Evolutionary conservation across 2,329 filamentous ascomycete species (phyloP).

Genomic region (Fusarium subtropicale): DNA sequence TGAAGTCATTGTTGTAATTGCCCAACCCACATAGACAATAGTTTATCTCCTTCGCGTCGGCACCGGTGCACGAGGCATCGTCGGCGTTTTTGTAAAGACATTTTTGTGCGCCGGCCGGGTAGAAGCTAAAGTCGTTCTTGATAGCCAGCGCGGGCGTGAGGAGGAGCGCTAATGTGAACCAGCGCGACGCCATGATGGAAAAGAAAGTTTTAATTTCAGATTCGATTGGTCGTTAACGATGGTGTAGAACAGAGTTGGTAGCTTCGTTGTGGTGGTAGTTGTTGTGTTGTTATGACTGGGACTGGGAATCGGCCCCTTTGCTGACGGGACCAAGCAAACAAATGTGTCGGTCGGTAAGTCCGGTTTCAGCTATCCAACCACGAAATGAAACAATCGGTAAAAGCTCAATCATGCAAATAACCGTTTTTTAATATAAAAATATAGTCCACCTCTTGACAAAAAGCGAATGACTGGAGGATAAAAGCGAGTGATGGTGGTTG

Average conservation of each 20-base stretch:
- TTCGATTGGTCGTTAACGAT: background rate
- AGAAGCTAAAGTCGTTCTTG: slow-evolving; percentile 52
- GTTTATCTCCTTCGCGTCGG: slow-evolving; percentile 57
- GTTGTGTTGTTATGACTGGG: slow-evolving; percentile 3
- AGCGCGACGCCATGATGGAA: slow-evolving; percentile 46
- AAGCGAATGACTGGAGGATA: slow-evolving; percentile 16
- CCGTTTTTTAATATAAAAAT: background rate
- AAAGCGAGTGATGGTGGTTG: slow-evolving; percentile 4
- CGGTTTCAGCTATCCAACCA: slow-evolving; percentile 35
- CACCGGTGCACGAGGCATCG: slow-evolving; percentile 56
- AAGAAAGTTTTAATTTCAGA: background rate
- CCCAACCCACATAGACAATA: slow-evolving; percentile 58
- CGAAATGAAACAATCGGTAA: slow-evolving; percentile 6
- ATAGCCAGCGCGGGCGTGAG: slow-evolving; percentile 41
- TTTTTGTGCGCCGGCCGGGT: slow-evolving; percentile 49
- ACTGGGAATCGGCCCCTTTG: background rate
- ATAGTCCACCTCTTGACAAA: slow-evolving; percentile 3
- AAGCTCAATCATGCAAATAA: slow-evolving; percentile 9
- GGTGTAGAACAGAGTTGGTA: background rate
- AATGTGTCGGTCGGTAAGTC: slow-evolving; percentile 2
- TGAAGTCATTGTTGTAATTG: slow-evolving; percentile 60
- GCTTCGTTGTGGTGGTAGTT: background rate
- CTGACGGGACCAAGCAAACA: background rate
- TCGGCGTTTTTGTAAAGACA: slow-evolving; percentile 59
- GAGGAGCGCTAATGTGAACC: slow-evolving; percentile 49